Evolutionary conservation across 2,329 filamentous ascomycete species (phyloP), one percentile per base, ranked within the genome.

Genomic region (Ilyonectria sp.): DNA sequence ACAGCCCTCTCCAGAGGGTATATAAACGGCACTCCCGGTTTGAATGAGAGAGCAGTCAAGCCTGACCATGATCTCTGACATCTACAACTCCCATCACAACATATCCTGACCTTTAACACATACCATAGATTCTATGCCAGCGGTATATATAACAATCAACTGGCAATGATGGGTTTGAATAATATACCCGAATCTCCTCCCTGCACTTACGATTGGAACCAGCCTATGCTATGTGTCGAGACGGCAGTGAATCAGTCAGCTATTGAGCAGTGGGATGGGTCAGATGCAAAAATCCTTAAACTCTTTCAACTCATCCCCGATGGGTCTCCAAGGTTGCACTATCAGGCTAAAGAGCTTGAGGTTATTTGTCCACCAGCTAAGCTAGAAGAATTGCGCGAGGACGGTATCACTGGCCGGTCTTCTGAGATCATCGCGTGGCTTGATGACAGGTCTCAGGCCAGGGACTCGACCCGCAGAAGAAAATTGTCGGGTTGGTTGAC

Each of bases 231-330:
- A 8, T 7, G 5, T 23, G 31, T 17, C 29, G 40, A 33, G 9
- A 9, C n/a, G 29, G 29, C 40, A 19, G 21, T 56, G 29, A 62
- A 56, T 23, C 21, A 13, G 21, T 19, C 50, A 31, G 60, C 43
- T 6, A 11, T 62, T n/a, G 43, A 55, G 40, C 15, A 10, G 3
- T 23, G 46, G 58, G 33, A 43, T 5, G 6, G 19, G 3, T 31
- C 21, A 5, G 43, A 55, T 11, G 50, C 40, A 37, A 29, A 26
- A 2, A 43, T 17, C 2, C 15, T 62, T 0, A 31, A 62, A 6
- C 4, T 56, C 19, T 62, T 62, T n/a, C 40, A 37, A 11, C 29
- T 31, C 6, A 62, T 62, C 43, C 50, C 43, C 8, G 43, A 62
- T n/a, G 52, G 60, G 15, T 62, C 60, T 15, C 50, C 60, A n/a